phyloP scores from a whole-genome alignment of 202 grass and related monocot species.

The Panicum hallii region DNA sequence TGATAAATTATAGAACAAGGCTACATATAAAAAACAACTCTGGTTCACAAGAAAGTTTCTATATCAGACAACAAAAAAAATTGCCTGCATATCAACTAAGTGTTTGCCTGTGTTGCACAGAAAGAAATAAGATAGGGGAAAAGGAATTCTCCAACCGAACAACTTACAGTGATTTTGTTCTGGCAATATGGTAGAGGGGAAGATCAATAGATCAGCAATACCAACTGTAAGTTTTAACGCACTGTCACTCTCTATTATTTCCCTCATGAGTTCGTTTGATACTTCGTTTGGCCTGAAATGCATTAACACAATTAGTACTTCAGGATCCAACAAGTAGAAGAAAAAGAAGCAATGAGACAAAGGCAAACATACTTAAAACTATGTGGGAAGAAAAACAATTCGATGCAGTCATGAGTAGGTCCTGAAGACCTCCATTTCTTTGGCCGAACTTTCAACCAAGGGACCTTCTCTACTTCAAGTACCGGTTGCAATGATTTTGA shows the following conservation, averaged over 20 bases:
- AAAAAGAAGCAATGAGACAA: conserved; percentile 14
- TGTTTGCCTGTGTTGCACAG: background rate
- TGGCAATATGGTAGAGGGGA: conserved; percentile 70
- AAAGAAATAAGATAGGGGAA: background rate
- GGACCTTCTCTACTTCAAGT: conserved; percentile 57
- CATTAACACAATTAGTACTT: conserved; percentile 17
- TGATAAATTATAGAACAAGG: background rate
- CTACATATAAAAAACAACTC: background rate
- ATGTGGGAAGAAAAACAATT: conserved; percentile 75
- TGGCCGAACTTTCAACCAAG: conserved; percentile 58
- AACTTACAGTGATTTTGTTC: conserved; percentile 60
- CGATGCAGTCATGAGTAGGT: conserved; percentile 64
- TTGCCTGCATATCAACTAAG: background rate
- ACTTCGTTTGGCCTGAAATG: conserved; percentile 51
- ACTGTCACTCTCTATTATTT: conserved; percentile 51
- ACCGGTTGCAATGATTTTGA: conserved; percentile 49
- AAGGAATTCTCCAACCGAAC: background rate
- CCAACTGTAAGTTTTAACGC: conserved; percentile 59
- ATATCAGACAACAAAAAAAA: background rate
- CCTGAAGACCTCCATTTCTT: conserved; percentile 56
- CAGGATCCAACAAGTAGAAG: background rate
- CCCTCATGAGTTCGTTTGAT: conserved; percentile 44
- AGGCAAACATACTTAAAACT: conserved; percentile 46
- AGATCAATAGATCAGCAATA: conserved; percentile 63
- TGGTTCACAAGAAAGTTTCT: conserved; percentile 20